phyloP scores from a whole-genome alignment of 345 rosid species.

The Dipteronia dyeriana region DNA sequence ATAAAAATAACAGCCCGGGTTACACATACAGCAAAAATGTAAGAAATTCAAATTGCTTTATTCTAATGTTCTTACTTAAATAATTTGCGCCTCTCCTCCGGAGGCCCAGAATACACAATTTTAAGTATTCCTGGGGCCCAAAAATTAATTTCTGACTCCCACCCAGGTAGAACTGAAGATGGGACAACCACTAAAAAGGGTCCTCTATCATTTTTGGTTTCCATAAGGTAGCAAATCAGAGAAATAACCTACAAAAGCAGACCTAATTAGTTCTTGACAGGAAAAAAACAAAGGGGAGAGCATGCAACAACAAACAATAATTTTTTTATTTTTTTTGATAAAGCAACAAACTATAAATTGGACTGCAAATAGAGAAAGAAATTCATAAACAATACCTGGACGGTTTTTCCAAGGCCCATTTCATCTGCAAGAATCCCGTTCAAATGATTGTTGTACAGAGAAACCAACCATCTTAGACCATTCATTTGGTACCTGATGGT shows the following conservation, averaged over 20 bases:
- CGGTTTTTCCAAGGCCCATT: conserved; percentile 99
- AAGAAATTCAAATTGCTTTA: conserved; percentile 11
- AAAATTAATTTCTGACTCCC: conserved; percentile 80
- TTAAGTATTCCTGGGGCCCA: conserved; percentile 81
- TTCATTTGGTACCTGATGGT: conserved; percentile 87
- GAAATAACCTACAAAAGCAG: conserved; percentile 60
- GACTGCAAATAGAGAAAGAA: conserved; percentile 6
- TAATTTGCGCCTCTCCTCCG: conserved; percentile 86
- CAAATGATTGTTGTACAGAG: conserved; percentile 82
- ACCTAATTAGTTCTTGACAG: conserved; percentile 7
- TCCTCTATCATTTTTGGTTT: conserved; percentile 84
- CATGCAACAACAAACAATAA: conserved; percentile 12
- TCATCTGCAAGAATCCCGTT: conserved; percentile 98
- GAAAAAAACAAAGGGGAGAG: conserved; percentile 5
- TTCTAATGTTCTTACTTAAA: conserved; percentile 62
- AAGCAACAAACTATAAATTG: conserved; percentile 15
- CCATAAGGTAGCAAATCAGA: conserved; percentile 89
- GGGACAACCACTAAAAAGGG: conserved; percentile 95
- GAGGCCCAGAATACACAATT: conserved; percentile 86
- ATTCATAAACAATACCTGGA: conserved; percentile 55
- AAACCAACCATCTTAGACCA: conserved; percentile 90
- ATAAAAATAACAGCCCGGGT: conserved; percentile 25
- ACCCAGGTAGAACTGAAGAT: conserved; percentile 87
- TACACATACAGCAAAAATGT: conserved; percentile 16
- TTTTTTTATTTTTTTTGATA: background rate